Conservation (phyloP, 2,329 filamentous ascomycete species). For the Camillea tinctor region DNA sequence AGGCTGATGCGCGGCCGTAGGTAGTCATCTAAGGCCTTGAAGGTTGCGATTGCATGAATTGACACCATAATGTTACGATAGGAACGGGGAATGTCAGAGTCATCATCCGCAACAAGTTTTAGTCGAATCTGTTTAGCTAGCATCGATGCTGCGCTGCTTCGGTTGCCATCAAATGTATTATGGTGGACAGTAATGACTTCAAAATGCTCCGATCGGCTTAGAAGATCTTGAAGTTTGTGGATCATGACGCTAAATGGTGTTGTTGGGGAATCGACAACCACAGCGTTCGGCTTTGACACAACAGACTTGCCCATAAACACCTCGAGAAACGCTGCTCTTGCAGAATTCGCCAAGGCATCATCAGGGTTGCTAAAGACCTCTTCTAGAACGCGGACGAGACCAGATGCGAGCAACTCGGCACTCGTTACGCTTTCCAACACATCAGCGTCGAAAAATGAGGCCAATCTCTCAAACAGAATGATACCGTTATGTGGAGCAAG, state of each 20-base stretch:
- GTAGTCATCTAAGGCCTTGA: conserved; percentile 96
- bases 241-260: conserved; percentile 90
- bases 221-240: conserved; percentile 90
- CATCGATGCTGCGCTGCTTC: conserved; percentile 92
- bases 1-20: conserved; percentile 83
- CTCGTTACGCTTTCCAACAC: conserved; percentile 92
- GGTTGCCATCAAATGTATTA: conserved; percentile 84
- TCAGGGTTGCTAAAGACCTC: conserved; percentile 76
- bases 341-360: conserved; percentile 59
- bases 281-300: conserved; percentile 63
- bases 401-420: conserved; percentile 87
- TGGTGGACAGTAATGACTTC: conserved; percentile 95
- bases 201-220: conserved; percentile 96
- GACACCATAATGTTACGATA: conserved; percentile 97
- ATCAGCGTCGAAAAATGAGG: conserved; percentile 83
- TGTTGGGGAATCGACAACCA: conserved; percentile 64
- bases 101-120: conserved; percentile 83
- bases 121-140: conserved; percentile 92
- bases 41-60: conserved; percentile 96
- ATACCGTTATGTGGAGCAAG: conserved; percentile 52
- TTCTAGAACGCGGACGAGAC: conserved; percentile 80
- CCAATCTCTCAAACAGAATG: conserved; percentile 71
- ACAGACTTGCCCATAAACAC: conserved; percentile 83
- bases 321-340: conserved; percentile 81
- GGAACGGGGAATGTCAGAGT: conserved; percentile 81